These are phyloP conservation scores for Stephania japonica DNA, from an alignment of 164 flowering plant genomes.

Conservation along the genomic window DNA sequence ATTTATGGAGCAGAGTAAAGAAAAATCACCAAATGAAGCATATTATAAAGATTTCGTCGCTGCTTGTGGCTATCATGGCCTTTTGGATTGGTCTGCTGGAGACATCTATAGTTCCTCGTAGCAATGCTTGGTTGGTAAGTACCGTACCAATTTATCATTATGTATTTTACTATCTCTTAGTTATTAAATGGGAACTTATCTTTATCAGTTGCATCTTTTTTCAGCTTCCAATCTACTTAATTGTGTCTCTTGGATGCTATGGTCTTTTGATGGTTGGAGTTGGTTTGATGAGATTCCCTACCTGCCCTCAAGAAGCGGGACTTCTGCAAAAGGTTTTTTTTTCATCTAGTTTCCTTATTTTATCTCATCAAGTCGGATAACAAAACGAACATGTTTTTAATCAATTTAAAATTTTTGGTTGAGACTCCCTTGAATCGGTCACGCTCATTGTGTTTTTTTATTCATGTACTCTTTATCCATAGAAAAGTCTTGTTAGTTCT, in stretches of 20 bases:
- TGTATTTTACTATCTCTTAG: background rate
- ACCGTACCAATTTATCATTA: no score
- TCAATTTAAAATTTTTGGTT: no score
- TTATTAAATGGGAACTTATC: background rate
- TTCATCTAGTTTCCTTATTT: no score
- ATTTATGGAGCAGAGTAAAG: background rate
- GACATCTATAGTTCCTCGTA: no score
- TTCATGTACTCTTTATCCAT: no score
- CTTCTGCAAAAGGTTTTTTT: constrained; percentile 59
- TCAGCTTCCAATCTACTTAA: constrained; percentile 76
- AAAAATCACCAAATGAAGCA: constrained; percentile 44
- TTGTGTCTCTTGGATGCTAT: constrained; percentile 81
- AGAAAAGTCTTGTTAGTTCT: no score
- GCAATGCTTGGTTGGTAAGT: no score
- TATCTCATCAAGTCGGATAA: no score
- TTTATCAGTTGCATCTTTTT: constrained; percentile 5
- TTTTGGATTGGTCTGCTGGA: constrained; percentile 72
- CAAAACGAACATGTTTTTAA: no score
- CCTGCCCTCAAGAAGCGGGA: constrained; percentile 74
- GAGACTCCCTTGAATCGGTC: no score
- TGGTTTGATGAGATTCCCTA: constrained; percentile 34
- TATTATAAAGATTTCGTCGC: constrained; percentile 59
- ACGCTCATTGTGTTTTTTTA: no score
- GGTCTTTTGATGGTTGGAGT: constrained; percentile 86
- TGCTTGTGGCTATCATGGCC: constrained; percentile 59